Conservation (phyloP, 495 filamentous ascomycete genomes). For the Aspergillus sclerotiicarbonarius region DNA sequence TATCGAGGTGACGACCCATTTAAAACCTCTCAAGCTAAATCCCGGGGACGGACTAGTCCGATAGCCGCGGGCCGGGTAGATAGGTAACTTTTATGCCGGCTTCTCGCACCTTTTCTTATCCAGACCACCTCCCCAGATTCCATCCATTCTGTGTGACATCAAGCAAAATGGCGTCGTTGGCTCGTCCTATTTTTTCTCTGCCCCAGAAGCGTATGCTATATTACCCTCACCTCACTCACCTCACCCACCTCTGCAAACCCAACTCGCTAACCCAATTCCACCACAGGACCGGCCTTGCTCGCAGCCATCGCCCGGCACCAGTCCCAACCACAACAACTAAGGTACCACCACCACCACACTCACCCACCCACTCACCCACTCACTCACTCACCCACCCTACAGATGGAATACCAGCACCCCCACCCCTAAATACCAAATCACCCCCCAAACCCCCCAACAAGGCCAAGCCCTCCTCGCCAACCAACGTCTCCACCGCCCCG, state of each 20-base stretch:
- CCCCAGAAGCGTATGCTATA: neutral
- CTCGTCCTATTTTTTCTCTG: neutral
- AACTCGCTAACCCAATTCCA: neutral
- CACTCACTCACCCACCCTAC: neutral
- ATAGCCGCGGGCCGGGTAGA: too few relatives aligned
- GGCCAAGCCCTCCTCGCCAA: constrained; percentile 59
- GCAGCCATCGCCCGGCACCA: neutral
- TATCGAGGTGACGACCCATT: too few relatives aligned
- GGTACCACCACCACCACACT: neutral
- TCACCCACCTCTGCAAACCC: neutral
- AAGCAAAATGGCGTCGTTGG: neutral
- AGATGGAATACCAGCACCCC: neutral
- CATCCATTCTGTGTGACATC: neutral
- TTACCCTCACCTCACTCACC: neutral
- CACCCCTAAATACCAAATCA: constrained; percentile 4
- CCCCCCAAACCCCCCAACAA: constrained; percentile 24
- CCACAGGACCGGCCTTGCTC: neutral
- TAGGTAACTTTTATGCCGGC: too few relatives aligned
- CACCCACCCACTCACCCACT: neutral
- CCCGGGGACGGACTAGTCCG: too few relatives aligned
- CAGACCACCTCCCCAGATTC: too few relatives aligned
- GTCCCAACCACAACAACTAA: neutral
- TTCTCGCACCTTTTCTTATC: too few relatives aligned
- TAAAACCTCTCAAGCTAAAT: too few relatives aligned
- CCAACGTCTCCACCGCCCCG: constrained; percentile 72